Percentiles rank a stretch among this genome's conserved stretches.
phyloP scores from a whole-genome alignment of 176 grass and related monocot species.

The Pontederia crassipes region DNA sequence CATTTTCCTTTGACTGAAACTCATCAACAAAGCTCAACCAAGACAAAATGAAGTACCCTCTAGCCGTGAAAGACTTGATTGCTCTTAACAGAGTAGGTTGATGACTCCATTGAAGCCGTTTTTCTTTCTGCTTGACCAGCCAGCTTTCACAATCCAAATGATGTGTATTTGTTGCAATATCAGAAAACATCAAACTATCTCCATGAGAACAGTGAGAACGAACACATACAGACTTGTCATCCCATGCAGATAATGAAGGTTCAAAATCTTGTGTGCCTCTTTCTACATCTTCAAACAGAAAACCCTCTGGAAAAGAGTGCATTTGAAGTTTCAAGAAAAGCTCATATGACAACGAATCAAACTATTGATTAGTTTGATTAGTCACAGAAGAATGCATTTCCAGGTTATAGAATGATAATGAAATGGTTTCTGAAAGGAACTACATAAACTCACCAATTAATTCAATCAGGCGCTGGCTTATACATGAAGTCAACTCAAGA shows the following conservation, averaged over 20 bases:
- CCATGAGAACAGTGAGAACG: constrained; percentile 11
- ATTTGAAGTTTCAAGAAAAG: background rate
- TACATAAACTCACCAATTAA: constrained; percentile 46
- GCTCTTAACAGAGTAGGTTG: background rate
- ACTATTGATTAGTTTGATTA: background rate
- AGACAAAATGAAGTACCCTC: background rate
- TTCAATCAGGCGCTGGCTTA: constrained; percentile 40
- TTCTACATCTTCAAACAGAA: constrained; percentile 26
- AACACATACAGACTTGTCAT: constrained; percentile 18
- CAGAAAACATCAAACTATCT: constrained; percentile 8
- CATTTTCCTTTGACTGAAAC: too few species aligned
- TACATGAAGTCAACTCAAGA: constrained; percentile 47
- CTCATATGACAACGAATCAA: background rate
- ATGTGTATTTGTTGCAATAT: constrained; percentile 12
- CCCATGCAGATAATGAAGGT: constrained; percentile 12
- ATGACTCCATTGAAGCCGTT: background rate
- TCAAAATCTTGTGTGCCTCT: constrained; percentile 27
- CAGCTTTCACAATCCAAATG: constrained; percentile 10
- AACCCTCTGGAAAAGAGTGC: constrained; percentile 27
- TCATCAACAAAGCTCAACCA: too few species aligned
- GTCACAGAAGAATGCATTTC: background rate
- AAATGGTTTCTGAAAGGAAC: background rate
- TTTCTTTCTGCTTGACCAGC: background rate
- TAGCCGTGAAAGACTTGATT: background rate
- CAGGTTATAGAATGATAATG: background rate